Evolutionary conservation across 1,284 basidiomycete genomes (phyloP).

Genomic region (Boletellus sp.): DNA sequence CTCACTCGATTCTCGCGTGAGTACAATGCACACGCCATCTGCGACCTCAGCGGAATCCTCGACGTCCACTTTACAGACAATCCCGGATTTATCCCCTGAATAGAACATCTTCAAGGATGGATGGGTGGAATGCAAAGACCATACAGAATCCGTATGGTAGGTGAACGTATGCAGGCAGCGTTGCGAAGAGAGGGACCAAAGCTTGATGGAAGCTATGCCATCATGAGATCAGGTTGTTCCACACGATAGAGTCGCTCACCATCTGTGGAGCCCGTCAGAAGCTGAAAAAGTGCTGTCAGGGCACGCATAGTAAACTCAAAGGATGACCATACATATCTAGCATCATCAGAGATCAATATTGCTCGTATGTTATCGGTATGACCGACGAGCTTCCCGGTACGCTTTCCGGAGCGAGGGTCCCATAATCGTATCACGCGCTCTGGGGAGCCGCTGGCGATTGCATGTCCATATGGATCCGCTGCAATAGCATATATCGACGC

Average conservation of each 20-base stretch:
- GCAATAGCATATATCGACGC: constrained; percentile 79
- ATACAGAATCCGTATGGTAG: constrained; percentile 93
- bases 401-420: constrained; percentile 84
- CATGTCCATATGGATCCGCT: constrained; percentile 73
- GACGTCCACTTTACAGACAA: constrained; percentile 88
- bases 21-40: constrained; percentile 85
- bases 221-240: constrained; percentile 11
- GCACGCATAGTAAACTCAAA: constrained; percentile 3
- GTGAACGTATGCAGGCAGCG: constrained; percentile 94
- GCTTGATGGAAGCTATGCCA: constrained; percentile 68
- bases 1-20: constrained; percentile 63
- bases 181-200: constrained; percentile 90
- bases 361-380: constrained; percentile 96
- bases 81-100: constrained; percentile 89
- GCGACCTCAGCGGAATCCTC: constrained; percentile 77
- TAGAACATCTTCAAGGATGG: constrained; percentile 91
- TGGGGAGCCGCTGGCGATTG: constrained; percentile 87
- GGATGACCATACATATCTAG: constrained; percentile 67
- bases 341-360: constrained; percentile 85
- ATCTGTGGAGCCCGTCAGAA: constrained; percentile 88
- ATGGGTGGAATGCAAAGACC: constrained; percentile 88
- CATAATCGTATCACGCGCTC: constrained; percentile 88
- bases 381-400: constrained; percentile 78
- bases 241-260: constrained; percentile 40
- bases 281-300: constrained; percentile 40